Evolutionary conservation across 805 yeast species (phyloP).

Genomic region (Grigorovia transvaalensis): DNA sequence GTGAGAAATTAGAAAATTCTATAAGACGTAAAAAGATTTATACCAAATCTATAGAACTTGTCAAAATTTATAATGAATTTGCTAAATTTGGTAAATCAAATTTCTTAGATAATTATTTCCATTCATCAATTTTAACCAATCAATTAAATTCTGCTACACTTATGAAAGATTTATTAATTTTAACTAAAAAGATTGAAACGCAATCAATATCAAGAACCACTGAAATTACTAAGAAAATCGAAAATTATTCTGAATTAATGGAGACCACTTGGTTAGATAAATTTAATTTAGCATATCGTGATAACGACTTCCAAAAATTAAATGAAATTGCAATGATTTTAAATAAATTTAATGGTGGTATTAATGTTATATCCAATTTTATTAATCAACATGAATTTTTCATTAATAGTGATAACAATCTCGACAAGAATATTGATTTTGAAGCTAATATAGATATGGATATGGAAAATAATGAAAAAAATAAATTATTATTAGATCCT

Average conservation of each 20-base stretch:
- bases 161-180: constrained; percentile 50
- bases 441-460: constrained; percentile 12
- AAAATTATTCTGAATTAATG: constrained; percentile 64
- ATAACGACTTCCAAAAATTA: constrained; percentile 59
- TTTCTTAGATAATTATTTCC: constrained; percentile 38
- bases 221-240: constrained; percentile 36
- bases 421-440: not conserved
- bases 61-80: constrained; percentile 69
- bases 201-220: constrained; percentile 38
- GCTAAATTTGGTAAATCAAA: constrained; percentile 37
- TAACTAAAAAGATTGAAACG: constrained; percentile 56
- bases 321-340: constrained; percentile 65
- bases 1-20: constrained; percentile 54
- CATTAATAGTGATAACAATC: constrained; percentile 25
- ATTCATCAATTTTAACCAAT: constrained; percentile 16
- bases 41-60: constrained; percentile 57
- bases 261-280: constrained; percentile 59
- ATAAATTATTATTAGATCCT: constrained; percentile 57
- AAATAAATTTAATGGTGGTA: constrained; percentile 75
- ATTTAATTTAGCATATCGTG: constrained; percentile 66
- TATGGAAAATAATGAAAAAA: constrained; percentile 25
- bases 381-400: constrained; percentile 72
- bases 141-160: constrained; percentile 51
- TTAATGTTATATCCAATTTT: constrained; percentile 70
- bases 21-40: constrained; percentile 69